Conservation (phyloP, 352 stramenopile species). For the Globisporangium acanthophoron region DNA sequence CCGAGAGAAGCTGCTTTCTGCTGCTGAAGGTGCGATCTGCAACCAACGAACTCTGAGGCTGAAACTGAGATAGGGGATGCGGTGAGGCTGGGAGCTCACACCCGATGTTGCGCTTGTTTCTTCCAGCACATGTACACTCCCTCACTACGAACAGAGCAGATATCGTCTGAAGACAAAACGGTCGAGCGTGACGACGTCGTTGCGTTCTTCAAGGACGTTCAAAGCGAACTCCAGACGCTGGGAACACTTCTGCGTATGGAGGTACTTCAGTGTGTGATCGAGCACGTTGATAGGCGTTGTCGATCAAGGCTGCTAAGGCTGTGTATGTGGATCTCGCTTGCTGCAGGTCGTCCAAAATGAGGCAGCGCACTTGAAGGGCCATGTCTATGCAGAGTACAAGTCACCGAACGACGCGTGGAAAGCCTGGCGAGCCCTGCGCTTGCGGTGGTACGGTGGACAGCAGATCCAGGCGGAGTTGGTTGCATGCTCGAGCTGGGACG, state of each 20-base stretch:
- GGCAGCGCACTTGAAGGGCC: slow-evolving; percentile 16
- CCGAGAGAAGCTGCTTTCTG: slow-evolving; percentile 12
- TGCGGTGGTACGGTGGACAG: slow-evolving; percentile 16
- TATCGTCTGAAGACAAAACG: not conserved
- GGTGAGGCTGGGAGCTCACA: no score
- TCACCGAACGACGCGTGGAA: slow-evolving; percentile 8
- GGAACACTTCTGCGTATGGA: slow-evolving; percentile 15
- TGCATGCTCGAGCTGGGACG: slow-evolving; percentile 9
- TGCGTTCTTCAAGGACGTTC: slow-evolving; percentile 13
- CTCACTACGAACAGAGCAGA: not conserved
- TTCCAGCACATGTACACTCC: not conserved
- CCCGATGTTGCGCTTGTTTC: not conserved
- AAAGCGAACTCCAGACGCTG: slow-evolving; percentile 8
- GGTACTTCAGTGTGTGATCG: not conserved
- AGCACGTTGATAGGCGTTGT: not conserved
- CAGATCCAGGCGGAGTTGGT: slow-evolving; percentile 13
- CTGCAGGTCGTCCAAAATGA: slow-evolving; percentile 21
- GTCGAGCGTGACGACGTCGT: not conserved
- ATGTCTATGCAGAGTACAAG: slow-evolving; percentile 24
- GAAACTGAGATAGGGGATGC: no score
- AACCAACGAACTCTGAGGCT: not conserved
- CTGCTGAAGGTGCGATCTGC: slow-evolving; percentile 12
- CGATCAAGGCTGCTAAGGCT: not conserved
- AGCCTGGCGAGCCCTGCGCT: slow-evolving; percentile 11
- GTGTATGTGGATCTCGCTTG: not conserved